phyloP scores from a whole-genome alignment of 441 rosid species.

The Gossypium schwendimanii region DNA sequence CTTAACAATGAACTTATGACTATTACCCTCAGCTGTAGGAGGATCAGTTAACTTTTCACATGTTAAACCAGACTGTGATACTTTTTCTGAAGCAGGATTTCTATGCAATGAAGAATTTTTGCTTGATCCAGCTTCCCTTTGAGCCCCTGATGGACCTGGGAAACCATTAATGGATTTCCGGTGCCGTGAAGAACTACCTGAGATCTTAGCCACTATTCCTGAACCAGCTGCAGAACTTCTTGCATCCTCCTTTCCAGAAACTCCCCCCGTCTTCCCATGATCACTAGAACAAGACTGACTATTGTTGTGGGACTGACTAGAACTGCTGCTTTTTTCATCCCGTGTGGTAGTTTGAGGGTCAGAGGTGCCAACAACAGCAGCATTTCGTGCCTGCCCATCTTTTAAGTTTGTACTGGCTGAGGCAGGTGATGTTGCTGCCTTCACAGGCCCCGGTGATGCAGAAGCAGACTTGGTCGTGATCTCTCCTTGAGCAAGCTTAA shows the following conservation, averaged over 20 bases:
- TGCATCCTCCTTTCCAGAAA: constrained; percentile 51
- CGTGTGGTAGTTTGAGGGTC: constrained; percentile 36
- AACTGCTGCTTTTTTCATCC: constrained; percentile 72
- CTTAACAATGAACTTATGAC: constrained; percentile 66
- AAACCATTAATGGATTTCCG: constrained; percentile 52
- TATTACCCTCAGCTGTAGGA: constrained; percentile 46
- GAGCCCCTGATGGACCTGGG: constrained; percentile 33
- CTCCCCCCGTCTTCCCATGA: constrained; percentile 47
- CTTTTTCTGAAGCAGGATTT: constrained; percentile 48
- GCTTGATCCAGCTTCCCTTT: constrained; percentile 38
- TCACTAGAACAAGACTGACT: constrained; percentile 69
- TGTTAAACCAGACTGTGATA: constrained; percentile 38
- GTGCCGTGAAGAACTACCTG: constrained; percentile 44
- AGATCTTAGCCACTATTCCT: constrained; percentile 26
- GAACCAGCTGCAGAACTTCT: constrained; percentile 59
- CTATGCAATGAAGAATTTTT: constrained; percentile 44
- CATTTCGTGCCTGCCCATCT: constrained; percentile 43
- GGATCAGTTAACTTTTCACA: constrained; percentile 50
- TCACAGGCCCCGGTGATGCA: constrained; percentile 47
- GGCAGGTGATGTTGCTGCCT: constrained; percentile 40
- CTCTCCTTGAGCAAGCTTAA: constrained; percentile 54
- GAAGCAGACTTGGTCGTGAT: constrained; percentile 39
- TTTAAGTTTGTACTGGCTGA: constrained; percentile 31
- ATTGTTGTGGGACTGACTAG: constrained; percentile 73
- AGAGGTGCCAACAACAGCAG: constrained; percentile 27